Percentiles rank a stretch among this genome's conserved stretches.
Evolutionary conservation across 1,139 yeast genomes (phyloP).

Genomic region (Martiniozyma asiatica): DNA sequence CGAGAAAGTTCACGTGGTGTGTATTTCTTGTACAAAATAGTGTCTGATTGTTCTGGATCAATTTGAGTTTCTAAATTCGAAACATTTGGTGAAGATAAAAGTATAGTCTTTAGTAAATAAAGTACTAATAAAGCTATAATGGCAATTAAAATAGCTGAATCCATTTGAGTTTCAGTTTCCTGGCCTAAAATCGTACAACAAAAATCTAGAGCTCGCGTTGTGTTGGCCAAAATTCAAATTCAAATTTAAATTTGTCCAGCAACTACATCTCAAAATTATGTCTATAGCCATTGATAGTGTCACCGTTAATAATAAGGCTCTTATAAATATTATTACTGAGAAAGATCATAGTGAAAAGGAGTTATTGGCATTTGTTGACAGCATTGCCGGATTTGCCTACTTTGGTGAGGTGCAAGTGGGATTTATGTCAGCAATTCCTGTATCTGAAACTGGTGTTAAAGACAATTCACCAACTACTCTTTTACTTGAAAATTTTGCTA

Average conservation of each 20-base stretch:
- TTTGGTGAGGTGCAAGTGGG: constrained; percentile 46
- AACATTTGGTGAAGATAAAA: constrained; percentile 9
- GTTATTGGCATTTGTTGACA: constrained; percentile 33
- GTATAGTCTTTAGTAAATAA: constrained; percentile 8
- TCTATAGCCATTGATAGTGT: constrained; percentile 39
- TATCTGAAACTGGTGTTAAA: constrained; percentile 32
- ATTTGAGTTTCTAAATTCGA: constrained; percentile 13
- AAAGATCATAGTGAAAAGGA: constrained; percentile 33
- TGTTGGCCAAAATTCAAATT: no score
- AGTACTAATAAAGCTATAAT: constrained; percentile 8
- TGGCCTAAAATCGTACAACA: no score
- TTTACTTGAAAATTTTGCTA: constrained; percentile 57
- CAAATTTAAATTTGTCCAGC: neutral
- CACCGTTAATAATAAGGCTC: constrained; percentile 43
- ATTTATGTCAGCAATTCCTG: constrained; percentile 47
- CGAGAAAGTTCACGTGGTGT: constrained; percentile 65
- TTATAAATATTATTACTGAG: constrained; percentile 38
- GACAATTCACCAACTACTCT: constrained; percentile 33
- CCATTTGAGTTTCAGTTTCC: constrained; percentile 6
- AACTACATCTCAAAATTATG: neutral
- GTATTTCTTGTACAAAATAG: constrained; percentile 67
- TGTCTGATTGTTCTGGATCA: constrained; percentile 18
- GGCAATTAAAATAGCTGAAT: constrained; percentile 8
- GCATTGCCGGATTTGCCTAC: constrained; percentile 22
- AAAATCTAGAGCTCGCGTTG: no score